Percentiles rank a stretch among this genome's conserved stretches.
These are phyloP conservation scores for Immersiporthe knoxdaviesiana DNA, from an alignment of 2,329 filamentous ascomycete genomes.

Conservation along the genomic window DNA sequence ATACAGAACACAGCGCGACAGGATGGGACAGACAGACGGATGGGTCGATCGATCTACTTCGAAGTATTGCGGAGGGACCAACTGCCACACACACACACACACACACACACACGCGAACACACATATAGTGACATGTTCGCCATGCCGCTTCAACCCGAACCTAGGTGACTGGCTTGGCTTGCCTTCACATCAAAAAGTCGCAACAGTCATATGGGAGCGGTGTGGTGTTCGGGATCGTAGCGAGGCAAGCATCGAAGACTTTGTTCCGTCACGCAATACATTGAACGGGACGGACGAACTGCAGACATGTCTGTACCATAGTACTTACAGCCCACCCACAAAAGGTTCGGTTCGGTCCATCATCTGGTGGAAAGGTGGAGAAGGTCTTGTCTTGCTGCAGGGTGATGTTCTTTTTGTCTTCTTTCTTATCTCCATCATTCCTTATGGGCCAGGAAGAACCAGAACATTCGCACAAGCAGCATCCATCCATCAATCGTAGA, in stretches of 20 bases:
- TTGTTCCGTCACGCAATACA: neutral
- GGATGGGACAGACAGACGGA: neutral
- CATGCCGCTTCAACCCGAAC: neutral
- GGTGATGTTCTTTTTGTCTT: neutral
- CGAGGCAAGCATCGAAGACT: slow-evolving; percentile 8
- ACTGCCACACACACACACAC: neutral
- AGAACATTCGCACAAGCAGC: neutral
- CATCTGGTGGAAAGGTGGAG: neutral
- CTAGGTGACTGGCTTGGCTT: neutral
- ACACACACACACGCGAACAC: neutral
- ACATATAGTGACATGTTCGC: neutral
- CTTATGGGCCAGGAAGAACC: neutral
- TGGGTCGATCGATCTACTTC: neutral
- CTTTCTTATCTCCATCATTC: neutral
- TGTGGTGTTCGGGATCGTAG: neutral
- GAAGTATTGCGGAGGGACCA: neutral
- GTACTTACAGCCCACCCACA: neutral
- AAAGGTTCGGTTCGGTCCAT: neutral
- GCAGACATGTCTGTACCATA: neutral
- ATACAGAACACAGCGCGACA: slow-evolving; percentile 1
- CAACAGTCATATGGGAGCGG: slow-evolving; percentile 9
- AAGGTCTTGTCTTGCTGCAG: neutral
- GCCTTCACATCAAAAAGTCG: neutral
- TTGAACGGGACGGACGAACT: neutral
- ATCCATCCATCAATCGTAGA: neutral